Conservation (phyloP, 768 basidiomycete genomes). For the Lactifluus volemus region DNA sequence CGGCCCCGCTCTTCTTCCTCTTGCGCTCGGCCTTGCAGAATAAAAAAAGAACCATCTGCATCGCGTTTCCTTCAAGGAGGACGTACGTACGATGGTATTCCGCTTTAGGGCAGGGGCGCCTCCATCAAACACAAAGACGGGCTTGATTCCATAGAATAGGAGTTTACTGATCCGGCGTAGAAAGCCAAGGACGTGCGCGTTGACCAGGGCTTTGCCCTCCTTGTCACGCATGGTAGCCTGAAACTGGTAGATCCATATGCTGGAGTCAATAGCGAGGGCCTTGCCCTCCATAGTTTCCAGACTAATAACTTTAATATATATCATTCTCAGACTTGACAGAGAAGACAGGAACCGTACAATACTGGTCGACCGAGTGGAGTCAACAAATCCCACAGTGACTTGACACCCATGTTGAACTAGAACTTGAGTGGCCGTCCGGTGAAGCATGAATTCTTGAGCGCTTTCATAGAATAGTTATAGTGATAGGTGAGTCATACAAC, state of each 20-base stretch:
- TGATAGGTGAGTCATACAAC: not conserved
- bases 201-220: conserved; percentile 81
- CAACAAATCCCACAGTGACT: conserved; percentile 89
- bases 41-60: not conserved
- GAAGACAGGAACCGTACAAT: conserved; percentile 39
- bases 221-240: conserved; percentile 99
- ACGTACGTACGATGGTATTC: conserved; percentile 65
- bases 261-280: conserved; percentile 93
- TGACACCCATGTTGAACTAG: conserved; percentile 72
- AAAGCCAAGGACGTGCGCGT: conserved; percentile 91
- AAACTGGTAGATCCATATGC: conserved; percentile 99
- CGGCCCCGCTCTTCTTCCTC: conserved; percentile 87
- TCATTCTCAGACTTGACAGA: not conserved
- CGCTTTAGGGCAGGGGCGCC: conserved; percentile 89
- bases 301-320: conserved; percentile 24
- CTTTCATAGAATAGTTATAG: not conserved
- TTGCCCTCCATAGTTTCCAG: conserved; percentile 95
- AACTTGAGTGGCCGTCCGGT: not conserved
- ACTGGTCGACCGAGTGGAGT: conserved; percentile 92
- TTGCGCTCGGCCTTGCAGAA: conserved; percentile 65
- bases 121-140: conserved; percentile 98
- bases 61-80: not conserved
- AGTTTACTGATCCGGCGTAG: conserved; percentile 88
- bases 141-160: conserved; percentile 94
- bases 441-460: not conserved